Evolutionary conservation across 2,329 filamentous ascomycete species (phyloP), one percentile per base, ranked within the genome.

Genomic region (Zasmidium citrigriseum): DNA sequence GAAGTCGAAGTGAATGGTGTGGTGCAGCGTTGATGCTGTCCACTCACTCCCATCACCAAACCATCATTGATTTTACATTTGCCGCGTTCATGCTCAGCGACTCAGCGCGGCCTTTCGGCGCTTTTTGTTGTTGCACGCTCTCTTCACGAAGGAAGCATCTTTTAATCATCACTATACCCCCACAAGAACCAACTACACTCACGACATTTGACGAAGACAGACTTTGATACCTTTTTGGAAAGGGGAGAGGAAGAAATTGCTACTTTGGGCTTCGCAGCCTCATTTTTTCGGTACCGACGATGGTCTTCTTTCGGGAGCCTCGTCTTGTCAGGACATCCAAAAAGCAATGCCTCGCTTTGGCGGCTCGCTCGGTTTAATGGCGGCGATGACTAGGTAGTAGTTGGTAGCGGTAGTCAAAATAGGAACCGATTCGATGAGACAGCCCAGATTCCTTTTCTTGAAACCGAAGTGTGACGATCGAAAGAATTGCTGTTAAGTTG

Each of bases 1-100:
- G 89, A 93, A 76, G 86, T 95, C 67, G 89, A 86, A 70, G 86
- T 93, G 63, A 93, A 93, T 71, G 90, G 90, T 16, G 67, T 66
- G 45, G 53, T 63, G 51, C 52, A 54, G 47, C 47, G 52, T 16
- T 61, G 47, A 61, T 22, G 10, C 18, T 52, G 21, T 18, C 20
- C 20, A 20, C n/a, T 38, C 25, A 29, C 20, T n/a, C 3, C 53
- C 46, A 29, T 16, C 29, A 46, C 46, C 14, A 24, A 3, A n/a
- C 12, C 16, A 12, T 45, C 10, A 24, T 45, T 25, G n/a, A 22
- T 27, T 41, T 53, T 45, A 10, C 44, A 29, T 21, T 20, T 54
- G 38, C n/a, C 22, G 24, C 21, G 16, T 22, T 20, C 46, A 22
- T 14, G 14, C n/a, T 47, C 21, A 24, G 10, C 24, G 14, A n/a